Conservation (phyloP, 164 flowering plant species). For the grape (Vitis vinifera) region ASM3070453v1 NC_081809.1:4751501-4752000, state of each 20-base stretch:
- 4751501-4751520: no score
- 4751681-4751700: conserved; percentile 95
- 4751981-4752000: conserved; percentile 90
- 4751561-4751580: no score
- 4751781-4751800: no score
- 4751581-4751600: neutral
- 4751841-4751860: no score
- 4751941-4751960: neutral
- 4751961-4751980: conserved; percentile 88
- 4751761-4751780: conserved; percentile 13
- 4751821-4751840: no score
- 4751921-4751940: neutral
- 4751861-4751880: no score
- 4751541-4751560: no score
- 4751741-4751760: conserved; percentile 96
- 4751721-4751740: conserved; percentile 86
- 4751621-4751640: neutral
- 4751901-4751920: neutral
- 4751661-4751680: conserved; percentile 97
- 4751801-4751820: no score
- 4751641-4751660: neutral
- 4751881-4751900: neutral
- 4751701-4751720: conserved; percentile 66
- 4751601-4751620: neutral
- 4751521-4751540: no score